Evolutionary conservation across 306 rosid genomes (phyloP).

Genomic region (Crotalaria pallida): DNA sequence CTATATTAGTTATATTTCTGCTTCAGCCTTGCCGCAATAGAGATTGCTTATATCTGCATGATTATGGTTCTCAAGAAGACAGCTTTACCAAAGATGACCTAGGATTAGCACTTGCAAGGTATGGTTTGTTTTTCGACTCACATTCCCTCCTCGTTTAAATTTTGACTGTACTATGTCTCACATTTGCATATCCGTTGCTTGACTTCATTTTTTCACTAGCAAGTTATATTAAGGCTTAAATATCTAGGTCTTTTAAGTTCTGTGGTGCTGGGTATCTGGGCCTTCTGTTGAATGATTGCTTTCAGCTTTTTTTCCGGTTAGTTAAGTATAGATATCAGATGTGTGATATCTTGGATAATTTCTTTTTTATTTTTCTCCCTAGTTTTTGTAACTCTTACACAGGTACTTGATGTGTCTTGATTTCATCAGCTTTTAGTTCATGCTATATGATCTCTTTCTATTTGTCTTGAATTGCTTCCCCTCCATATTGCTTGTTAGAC

Average conservation of each 20-base stretch:
- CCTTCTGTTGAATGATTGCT: conserved; percentile 1
- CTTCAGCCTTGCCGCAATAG: conserved; percentile 52
- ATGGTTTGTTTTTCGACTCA: conserved; percentile 9
- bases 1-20: conserved; percentile 16
- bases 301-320: not conserved
- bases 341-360: not conserved
- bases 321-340: not conserved
- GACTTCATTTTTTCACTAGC: not conserved
- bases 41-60: conserved; percentile 52
- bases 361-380: not conserved
- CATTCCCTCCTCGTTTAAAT: not conserved
- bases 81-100: conserved; percentile 54
- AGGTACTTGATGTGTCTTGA: not conserved
- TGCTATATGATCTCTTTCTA: not conserved
- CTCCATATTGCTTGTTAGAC: conserved; percentile 9
- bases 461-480: conserved; percentile 5
- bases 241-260: not conserved
- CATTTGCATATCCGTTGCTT: not conserved
- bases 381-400: not conserved
- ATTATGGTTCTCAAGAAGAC: conserved; percentile 47
- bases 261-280: not conserved
- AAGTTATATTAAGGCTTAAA: conserved; percentile 1
- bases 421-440: not conserved
- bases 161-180: not conserved
- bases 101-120: conserved; percentile 51